These are phyloP conservation scores for Asclepias syriaca DNA, from an alignment of 257 asterid species.

Conservation along the genomic window DNA sequence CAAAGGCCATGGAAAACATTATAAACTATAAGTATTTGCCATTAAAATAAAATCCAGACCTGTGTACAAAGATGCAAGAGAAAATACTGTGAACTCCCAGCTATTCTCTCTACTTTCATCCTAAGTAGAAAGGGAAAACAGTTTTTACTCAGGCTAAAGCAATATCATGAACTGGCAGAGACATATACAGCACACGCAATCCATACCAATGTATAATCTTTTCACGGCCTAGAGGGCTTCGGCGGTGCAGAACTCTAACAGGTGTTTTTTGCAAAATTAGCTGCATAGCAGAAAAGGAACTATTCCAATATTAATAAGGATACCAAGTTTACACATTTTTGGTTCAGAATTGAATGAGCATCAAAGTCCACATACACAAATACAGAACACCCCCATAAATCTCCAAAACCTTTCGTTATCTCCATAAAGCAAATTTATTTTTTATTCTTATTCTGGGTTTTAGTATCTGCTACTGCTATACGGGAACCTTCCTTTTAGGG, in stretches of 20 bases:
- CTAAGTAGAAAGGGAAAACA: constrained; percentile 29
- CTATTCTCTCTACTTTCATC: constrained; percentile 69
- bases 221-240: constrained; percentile 91
- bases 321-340: not conserved
- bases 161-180: not conserved
- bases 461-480: not conserved
- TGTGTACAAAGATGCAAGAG: constrained; percentile 87
- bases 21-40: not conserved
- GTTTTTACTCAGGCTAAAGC: not conserved
- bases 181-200: constrained; percentile 12
- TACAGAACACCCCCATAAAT: not conserved
- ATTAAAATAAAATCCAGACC: constrained; percentile 35
- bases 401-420: not conserved
- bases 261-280: constrained; percentile 88
- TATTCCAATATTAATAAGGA: constrained; percentile 12
- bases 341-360: not conserved
- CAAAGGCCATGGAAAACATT: not conserved
- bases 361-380: not conserved
- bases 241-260: constrained; percentile 90
- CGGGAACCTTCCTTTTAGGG: not conserved
- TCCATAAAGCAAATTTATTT: not conserved
- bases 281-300: constrained; percentile 35
- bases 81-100: constrained; percentile 68
- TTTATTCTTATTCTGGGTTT: not conserved
- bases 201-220: constrained; percentile 74